These are phyloP conservation scores for Glutinoglossum americanum DNA, from an alignment of 495 filamentous ascomycete genomes.

Conservation along the genomic window DNA sequence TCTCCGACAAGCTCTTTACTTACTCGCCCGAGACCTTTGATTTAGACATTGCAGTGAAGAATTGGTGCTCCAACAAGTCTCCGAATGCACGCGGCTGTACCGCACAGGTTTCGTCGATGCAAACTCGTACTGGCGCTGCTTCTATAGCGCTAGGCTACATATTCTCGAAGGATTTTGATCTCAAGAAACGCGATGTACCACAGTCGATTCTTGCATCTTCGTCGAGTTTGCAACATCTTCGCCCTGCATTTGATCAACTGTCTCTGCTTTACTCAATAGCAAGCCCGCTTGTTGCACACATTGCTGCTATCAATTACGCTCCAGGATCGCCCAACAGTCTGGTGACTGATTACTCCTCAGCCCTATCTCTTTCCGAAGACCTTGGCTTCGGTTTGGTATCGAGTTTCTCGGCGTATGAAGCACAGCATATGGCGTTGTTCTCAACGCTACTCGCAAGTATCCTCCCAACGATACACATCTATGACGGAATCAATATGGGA, in stretches of 20 bases:
- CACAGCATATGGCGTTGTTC: constrained; percentile 88
- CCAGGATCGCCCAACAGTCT: constrained; percentile 39
- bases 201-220: constrained; percentile 77
- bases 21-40: constrained; percentile 89
- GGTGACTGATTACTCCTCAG: constrained; percentile 69
- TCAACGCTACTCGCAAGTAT: constrained; percentile 62
- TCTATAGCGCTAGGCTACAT: constrained; percentile 89
- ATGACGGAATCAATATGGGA: constrained; percentile 73
- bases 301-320: constrained; percentile 82
- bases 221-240: constrained; percentile 57
- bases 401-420: constrained; percentile 68
- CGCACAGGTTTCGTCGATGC: constrained; percentile 55
- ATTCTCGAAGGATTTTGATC: constrained; percentile 85
- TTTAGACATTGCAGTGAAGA: constrained; percentile 56
- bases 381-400: constrained; percentile 70
- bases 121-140: constrained; percentile 76
- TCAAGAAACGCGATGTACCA: constrained; percentile 75
- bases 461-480: constrained; percentile 73
- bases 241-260: constrained; percentile 70
- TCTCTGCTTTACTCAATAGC: constrained; percentile 72
- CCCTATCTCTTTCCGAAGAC: constrained; percentile 70
- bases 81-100: constrained; percentile 63
- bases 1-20: constrained; percentile 90
- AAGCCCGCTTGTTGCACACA: constrained; percentile 78
- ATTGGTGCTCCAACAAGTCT: constrained; percentile 45